Evolutionary conservation across 495 filamentous ascomycete genomes (phyloP).

Genomic region (Hypomontagnella submonticulosa): DNA sequence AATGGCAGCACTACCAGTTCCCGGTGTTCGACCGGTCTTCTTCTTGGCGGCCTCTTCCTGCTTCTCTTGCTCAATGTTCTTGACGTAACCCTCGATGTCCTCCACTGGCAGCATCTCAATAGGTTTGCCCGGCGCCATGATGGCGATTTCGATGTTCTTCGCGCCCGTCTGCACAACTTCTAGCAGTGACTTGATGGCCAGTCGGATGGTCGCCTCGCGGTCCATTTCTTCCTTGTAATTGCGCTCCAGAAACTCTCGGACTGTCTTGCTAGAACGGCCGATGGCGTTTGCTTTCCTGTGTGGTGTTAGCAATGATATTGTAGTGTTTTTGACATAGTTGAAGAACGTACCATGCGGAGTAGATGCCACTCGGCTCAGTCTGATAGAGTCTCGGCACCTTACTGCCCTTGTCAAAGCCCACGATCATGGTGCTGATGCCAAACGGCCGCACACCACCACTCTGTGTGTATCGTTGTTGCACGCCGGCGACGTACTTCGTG

Average conservation of each 20-base stretch:
- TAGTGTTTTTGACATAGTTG: not conserved
- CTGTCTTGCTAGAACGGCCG: constrained; percentile 96
- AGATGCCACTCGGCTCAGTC: constrained; percentile 98
- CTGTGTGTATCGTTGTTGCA: constrained; percentile 98
- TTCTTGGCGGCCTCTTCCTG: constrained; percentile 97
- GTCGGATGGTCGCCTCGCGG: constrained; percentile 92
- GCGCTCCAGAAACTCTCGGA: constrained; percentile 95
- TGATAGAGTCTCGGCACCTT: constrained; percentile 89
- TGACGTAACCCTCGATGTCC: constrained; percentile 95
- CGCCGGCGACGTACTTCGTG: constrained; percentile 96
- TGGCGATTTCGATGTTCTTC: constrained; percentile 99
- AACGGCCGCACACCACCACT: constrained; percentile 97
- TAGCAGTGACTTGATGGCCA: constrained; percentile 96
- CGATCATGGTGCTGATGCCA: constrained; percentile 95
- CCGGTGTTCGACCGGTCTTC: constrained; percentile 83
- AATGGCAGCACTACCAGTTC: constrained; percentile 81
- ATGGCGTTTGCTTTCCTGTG: constrained; percentile 98
- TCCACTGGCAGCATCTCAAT: constrained; percentile 96
- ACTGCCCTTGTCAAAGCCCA: constrained; percentile 95
- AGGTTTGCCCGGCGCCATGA: constrained; percentile 93
- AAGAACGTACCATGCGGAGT: constrained; percentile 86
- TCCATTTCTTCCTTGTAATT: constrained; percentile 99
- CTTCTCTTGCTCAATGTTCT: constrained; percentile 98
- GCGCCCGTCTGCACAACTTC: constrained; percentile 99
- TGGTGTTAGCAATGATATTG: constrained; percentile 11